phyloP scores from a whole-genome alignment of 1,284 basidiomycete species.

The Irpex sp. region DNA sequence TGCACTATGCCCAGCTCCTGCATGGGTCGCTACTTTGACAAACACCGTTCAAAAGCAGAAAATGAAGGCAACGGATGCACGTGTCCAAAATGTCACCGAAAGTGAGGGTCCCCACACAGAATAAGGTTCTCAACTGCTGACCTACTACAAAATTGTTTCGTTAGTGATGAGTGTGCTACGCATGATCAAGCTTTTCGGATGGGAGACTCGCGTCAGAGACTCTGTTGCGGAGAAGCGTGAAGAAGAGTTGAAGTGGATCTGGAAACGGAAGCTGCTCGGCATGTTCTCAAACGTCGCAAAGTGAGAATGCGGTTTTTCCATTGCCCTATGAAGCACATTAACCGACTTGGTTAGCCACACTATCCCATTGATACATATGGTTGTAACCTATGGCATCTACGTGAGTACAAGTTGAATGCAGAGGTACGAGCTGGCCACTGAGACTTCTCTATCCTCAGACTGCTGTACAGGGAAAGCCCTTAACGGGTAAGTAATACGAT shows the following conservation, averaged over 20 bases:
- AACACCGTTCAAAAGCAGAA: slow-evolving; percentile 28
- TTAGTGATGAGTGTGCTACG: slow-evolving; percentile 37
- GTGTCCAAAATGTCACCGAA: slow-evolving; percentile 48
- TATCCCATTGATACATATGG: too few species aligned
- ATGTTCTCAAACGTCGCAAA: slow-evolving; percentile 33
- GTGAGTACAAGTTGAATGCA: too few species aligned
- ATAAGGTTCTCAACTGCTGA: background rate
- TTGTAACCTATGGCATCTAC: too few species aligned
- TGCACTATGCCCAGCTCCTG: slow-evolving; percentile 48
- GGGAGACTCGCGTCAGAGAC: slow-evolving; percentile 45
- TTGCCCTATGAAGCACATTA: too few species aligned
- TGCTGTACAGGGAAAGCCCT: too few species aligned
- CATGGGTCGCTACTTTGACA: slow-evolving; percentile 28
- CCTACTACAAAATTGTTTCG: background rate
- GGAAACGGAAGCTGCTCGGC: slow-evolving; percentile 36
- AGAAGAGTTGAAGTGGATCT: slow-evolving; percentile 46
- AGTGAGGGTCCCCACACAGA: slow-evolving; percentile 10
- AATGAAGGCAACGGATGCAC: slow-evolving; percentile 41
- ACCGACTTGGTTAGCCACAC: too few species aligned
- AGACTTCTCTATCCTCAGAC: too few species aligned
- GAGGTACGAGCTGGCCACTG: too few species aligned
- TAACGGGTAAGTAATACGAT: too few species aligned
- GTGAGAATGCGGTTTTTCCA: slow-evolving; percentile 16
- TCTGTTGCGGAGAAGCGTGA: slow-evolving; percentile 46
- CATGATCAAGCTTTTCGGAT: slow-evolving; percentile 63